phyloP scores from a whole-genome alignment of 192 early-diverging fungal species.

The Dimargaris verticillata region DNA sequence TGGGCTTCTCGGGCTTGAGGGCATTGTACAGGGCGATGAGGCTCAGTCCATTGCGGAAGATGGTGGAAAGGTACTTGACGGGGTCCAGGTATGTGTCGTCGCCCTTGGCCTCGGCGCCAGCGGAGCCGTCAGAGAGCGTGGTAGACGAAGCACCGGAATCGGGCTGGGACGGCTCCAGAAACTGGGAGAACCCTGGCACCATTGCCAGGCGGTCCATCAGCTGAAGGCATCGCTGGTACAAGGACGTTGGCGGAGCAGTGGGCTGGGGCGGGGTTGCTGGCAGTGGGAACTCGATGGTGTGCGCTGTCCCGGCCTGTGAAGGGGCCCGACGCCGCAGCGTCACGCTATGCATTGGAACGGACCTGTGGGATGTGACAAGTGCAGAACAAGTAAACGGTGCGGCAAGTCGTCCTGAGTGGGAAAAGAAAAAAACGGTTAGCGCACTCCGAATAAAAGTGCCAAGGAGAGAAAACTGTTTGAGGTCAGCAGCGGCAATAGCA shows the following conservation, averaged over 20 bases:
- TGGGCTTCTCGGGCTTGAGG: slow-evolving; percentile 38
- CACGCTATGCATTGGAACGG: slow-evolving; percentile 10
- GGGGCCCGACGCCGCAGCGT: slow-evolving; percentile 3
- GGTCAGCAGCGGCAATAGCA: too few relatives aligned
- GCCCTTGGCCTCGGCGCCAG: slow-evolving; percentile 9
- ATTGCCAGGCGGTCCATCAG: slow-evolving; percentile 50
- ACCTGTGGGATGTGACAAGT: too few relatives aligned
- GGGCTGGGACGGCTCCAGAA: slow-evolving; percentile 19
- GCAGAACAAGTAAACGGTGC: too few relatives aligned
- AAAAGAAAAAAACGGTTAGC: too few relatives aligned
- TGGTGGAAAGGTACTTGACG: slow-evolving; percentile 50
- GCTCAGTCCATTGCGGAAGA: slow-evolving; percentile 51
- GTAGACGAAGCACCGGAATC: background rate
- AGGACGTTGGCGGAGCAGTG: slow-evolving; percentile 31
- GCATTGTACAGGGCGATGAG: slow-evolving; percentile 58
- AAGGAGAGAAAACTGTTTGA: too few relatives aligned
- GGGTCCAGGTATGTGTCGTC: slow-evolving; percentile 32
- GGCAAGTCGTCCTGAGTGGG: too few relatives aligned
- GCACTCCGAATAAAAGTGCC: too few relatives aligned
- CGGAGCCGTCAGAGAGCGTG: background rate
- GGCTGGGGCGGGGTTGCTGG: slow-evolving; percentile 16
- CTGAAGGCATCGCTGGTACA: slow-evolving; percentile 56
- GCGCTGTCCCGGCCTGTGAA: slow-evolving; percentile 2
- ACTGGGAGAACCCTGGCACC: slow-evolving; percentile 50
- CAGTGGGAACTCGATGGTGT: slow-evolving; percentile 1